Evolutionary conservation across 2,329 filamentous ascomycete genomes (phyloP), one percentile per base, ranked within the genome.

Genomic region (Penicillium thymicola): DNA sequence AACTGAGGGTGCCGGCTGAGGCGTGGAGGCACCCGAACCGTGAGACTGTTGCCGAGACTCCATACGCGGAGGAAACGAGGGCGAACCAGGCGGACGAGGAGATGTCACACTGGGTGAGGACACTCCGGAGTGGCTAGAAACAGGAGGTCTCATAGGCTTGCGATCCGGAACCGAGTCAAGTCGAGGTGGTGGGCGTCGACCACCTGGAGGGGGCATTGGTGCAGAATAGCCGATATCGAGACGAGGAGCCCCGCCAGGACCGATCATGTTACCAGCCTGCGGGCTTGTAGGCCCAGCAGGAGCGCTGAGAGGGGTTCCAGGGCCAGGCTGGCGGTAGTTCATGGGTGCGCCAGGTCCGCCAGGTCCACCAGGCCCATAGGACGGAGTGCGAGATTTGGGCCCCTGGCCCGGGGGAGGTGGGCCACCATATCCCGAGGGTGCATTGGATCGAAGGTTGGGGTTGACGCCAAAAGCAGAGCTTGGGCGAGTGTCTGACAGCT

Each of bases 381-480:
- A 71, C 14, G 67, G 62, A 23, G 61, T 66, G 40, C 69, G 72
- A 56, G 69, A 49, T 34, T 51, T 57, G 27, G 61, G 49, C 16
- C n/a, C 37, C 18, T 21, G 38, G 21, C 42, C 51, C 28, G 61
- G 57, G n/a, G 60, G 60, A 28, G 61, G 59, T 18, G 59, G 62
- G 2, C 59, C 58, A 25, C 67, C 70, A 54, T 74, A 74, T 21
- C 64, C 63, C 9, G 72, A 66, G 18, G 73, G 55, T 21, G 50
- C 74, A 54, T 72, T 71, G n/a, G 75, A 64, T 51, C 75, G 75
- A 53, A 79, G 72, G 56, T 78, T 79, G 14, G 77, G 77, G 53
- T 79, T 79, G 60, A 79, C 77, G 11, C 76, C 76, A 64, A 79
- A 79, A 14, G 77, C 77, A 40, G 77, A 79, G 48, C 72, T 76